A percentile compares a stretch with the other conserved stretches of the same genome.
These are phyloP conservation scores for Ostreobium quekettii DNA, from an alignment of 139 green algal species.

Conservation along the genomic window DNA sequence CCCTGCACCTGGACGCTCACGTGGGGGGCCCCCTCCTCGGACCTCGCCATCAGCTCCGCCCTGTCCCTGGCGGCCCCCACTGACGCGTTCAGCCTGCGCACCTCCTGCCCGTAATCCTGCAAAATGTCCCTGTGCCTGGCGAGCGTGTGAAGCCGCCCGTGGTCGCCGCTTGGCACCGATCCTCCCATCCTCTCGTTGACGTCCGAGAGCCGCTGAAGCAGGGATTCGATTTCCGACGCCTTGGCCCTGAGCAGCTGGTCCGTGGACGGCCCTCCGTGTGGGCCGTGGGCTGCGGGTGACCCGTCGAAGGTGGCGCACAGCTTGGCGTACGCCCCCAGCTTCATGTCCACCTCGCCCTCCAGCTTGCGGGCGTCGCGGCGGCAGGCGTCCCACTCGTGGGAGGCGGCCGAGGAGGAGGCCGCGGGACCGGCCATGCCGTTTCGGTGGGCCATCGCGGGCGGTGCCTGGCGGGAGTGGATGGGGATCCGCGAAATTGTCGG, in stretches of 20 bases:
- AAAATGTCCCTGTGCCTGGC: constrained; percentile 88
- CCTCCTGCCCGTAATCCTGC: constrained; percentile 81
- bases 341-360: constrained; percentile 85
- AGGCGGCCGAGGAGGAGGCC: neutral
- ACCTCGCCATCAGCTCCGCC: constrained; percentile 56
- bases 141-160: constrained; percentile 75
- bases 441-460: too few species aligned
- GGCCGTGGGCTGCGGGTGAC: neutral
- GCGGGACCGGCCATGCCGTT: too few species aligned
- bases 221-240: constrained; percentile 60
- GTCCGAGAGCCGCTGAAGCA: constrained; percentile 68
- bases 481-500: too few species aligned
- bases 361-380: constrained; percentile 69
- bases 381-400: constrained; percentile 6
- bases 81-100: constrained; percentile 50
- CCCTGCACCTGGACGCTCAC: constrained; percentile 40
- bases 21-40: constrained; percentile 26
- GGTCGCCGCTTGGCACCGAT: constrained; percentile 41
- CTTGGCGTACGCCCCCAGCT: constrained; percentile 79
- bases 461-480: too few species aligned
- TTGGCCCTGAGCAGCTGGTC: constrained; percentile 25
- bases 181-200: constrained; percentile 75
- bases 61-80: constrained; percentile 56
- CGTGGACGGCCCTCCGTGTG: too few species aligned
- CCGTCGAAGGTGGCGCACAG: constrained; percentile 65